A percentile compares a stretch with the other conserved stretches of the same genome.
These are phyloP conservation scores for Nakazawaea holstii DNA, from an alignment of 805 yeast genomes.

Conservation along the genomic window DNA sequence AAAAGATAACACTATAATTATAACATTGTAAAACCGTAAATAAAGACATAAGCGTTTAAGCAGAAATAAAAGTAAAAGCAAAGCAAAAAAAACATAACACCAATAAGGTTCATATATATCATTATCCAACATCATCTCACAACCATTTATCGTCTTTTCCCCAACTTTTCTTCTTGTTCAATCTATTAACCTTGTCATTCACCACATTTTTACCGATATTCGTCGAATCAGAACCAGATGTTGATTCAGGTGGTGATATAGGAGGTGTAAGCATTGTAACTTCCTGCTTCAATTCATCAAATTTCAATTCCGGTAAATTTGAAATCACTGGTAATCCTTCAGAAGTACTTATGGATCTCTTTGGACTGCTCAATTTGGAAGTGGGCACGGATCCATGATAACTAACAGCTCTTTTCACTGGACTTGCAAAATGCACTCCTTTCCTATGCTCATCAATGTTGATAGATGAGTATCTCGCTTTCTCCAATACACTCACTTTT, in stretches of 20 bases:
- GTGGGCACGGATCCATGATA: constrained; percentile 1
- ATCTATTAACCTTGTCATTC: not conserved
- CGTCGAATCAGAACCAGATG: too few relatives aligned
- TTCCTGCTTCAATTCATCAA: not conserved
- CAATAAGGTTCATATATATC: not conserved
- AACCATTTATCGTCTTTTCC: constrained; percentile 10
- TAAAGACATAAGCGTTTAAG: not conserved
- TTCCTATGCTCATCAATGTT: constrained; percentile 1
- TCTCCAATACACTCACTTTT: constrained; percentile 9
- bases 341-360: constrained; percentile 1
- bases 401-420: constrained; percentile 7
- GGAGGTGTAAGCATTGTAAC: constrained; percentile 6
- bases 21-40: not conserved
- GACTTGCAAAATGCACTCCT: not conserved
- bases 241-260: not conserved
- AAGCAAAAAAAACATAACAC: not conserved
- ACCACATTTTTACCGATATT: not conserved
- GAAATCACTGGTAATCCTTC: not conserved
- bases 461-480: constrained; percentile 8
- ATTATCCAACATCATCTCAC: constrained; percentile 2
- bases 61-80: not conserved
- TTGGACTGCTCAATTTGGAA: constrained; percentile 4
- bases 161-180: constrained; percentile 11
- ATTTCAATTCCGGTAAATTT: not conserved
- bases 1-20: not conserved